These are phyloP conservation scores for Kodamaea lidongshanica DNA, from an alignment of 805 yeast species.

Conservation along the genomic window DNA sequence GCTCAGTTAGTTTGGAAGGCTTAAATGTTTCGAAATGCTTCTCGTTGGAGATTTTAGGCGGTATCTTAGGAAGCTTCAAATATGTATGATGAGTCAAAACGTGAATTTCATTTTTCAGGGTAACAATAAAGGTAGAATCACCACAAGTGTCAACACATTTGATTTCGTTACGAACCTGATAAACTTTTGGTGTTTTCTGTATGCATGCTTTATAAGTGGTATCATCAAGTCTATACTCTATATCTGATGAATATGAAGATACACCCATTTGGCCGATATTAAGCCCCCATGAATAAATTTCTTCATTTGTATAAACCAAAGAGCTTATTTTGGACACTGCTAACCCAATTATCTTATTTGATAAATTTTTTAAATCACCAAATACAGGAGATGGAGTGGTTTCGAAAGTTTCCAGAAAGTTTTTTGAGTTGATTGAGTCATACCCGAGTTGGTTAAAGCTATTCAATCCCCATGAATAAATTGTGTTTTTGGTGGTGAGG, in stretches of 20 bases:
- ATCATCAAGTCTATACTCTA: conserved; percentile 25
- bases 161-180: conserved; percentile 43
- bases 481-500: conserved; percentile 44
- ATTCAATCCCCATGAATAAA: conserved; percentile 79
- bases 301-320: conserved; percentile 46
- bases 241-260: conserved; percentile 12
- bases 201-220: conserved; percentile 31
- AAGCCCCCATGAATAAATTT: conserved; percentile 66
- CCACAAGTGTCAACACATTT: conserved; percentile 60
- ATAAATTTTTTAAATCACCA: conserved; percentile 38
- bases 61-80: conserved; percentile 39
- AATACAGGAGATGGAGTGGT: conserved; percentile 16
- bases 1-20: conserved; percentile 45
- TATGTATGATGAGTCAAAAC: conserved; percentile 54
- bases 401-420: conserved; percentile 25
- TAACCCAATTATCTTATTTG: conserved; percentile 34
- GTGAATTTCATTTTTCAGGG: conserved; percentile 54
- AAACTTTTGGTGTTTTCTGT: conserved; percentile 33
- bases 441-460: conserved; percentile 60
- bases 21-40: conserved; percentile 48
- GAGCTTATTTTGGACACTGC: conserved; percentile 69
- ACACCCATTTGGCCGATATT: conserved; percentile 80
- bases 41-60: conserved; percentile 30
- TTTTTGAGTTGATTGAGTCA: conserved; percentile 15
- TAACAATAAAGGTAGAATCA: conserved; percentile 59